phyloP scores from a whole-genome alignment of 345 rosid species.

The Adansonia digitata region DNA sequence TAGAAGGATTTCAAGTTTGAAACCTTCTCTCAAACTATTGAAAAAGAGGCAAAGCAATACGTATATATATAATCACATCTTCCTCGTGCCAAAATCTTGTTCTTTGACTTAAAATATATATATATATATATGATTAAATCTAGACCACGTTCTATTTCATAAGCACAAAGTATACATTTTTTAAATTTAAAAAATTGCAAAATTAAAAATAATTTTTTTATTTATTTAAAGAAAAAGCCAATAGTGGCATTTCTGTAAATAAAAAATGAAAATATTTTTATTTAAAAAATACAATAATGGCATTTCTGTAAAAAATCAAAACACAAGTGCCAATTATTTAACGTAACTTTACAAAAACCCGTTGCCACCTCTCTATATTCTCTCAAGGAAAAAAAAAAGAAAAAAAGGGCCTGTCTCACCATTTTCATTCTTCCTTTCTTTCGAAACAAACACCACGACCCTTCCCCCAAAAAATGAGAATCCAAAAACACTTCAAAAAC shows the following conservation, averaged over 20 bases:
- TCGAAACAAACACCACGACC: background rate
- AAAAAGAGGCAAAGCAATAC: background rate
- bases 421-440: background rate
- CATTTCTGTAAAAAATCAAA: constrained; percentile 21
- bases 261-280: background rate
- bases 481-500: constrained; percentile 29
- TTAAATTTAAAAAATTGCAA: background rate
- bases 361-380: background rate
- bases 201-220: too few relatives aligned
- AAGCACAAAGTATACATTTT: background rate
- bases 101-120: background rate
- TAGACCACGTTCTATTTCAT: background rate
- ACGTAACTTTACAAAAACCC: constrained; percentile 42
- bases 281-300: constrained; percentile 25
- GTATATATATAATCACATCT: background rate
- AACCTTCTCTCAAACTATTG: background rate
- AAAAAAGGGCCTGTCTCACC: background rate
- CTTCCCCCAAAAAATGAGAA: constrained; percentile 20
- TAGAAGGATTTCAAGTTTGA: background rate
- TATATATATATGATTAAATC: background rate
- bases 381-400: background rate
- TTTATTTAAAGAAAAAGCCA: background rate
- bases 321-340: constrained; percentile 26
- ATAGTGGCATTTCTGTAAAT: constrained; percentile 37
- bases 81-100: background rate